Evolutionary conservation across 2,329 filamentous ascomycete genomes (phyloP).

Genomic region (Epichloe amarillans): DNA sequence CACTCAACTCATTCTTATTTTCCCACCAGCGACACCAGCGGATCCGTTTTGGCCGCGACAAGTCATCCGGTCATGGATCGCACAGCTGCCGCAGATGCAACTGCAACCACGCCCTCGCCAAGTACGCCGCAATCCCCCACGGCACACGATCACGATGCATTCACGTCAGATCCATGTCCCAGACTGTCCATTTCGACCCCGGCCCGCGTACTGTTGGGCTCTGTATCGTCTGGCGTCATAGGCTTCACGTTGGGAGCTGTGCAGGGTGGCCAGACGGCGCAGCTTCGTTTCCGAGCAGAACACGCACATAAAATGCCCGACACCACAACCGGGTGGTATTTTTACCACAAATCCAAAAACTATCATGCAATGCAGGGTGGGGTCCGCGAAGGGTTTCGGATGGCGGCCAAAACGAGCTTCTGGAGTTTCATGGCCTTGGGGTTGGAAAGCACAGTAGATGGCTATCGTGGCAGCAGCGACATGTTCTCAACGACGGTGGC

Average conservation of each 20-base stretch:
- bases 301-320: conserved; percentile 88
- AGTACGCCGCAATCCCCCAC: conserved; percentile 5
- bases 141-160: conserved; percentile 10
- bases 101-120: not conserved
- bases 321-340: conserved; percentile 77
- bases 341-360: conserved; percentile 98
- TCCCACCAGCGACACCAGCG: not conserved
- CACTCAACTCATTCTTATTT: no score
- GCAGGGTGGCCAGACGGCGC: conserved; percentile 59
- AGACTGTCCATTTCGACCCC: conserved; percentile 51
- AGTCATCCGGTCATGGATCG: not conserved
- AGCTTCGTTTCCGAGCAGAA: conserved; percentile 82
- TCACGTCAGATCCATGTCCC: conserved; percentile 20
- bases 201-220: conserved; percentile 52
- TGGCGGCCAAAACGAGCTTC: conserved; percentile 55
- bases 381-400: conserved; percentile 62
- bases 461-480: conserved; percentile 56
- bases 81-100: not conserved
- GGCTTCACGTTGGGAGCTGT: conserved; percentile 58
- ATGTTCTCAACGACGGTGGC: conserved; percentile 71
- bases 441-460: conserved; percentile 64
- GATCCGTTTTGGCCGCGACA: not conserved
- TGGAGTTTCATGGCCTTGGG: conserved; percentile 68
- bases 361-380: conserved; percentile 73
- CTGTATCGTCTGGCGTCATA: conserved; percentile 48